Evolutionary conservation across 352 stramenopile genomes (phyloP), one percentile per base, ranked within the genome.

Genomic region (Phytophthora sojae): DNA sequence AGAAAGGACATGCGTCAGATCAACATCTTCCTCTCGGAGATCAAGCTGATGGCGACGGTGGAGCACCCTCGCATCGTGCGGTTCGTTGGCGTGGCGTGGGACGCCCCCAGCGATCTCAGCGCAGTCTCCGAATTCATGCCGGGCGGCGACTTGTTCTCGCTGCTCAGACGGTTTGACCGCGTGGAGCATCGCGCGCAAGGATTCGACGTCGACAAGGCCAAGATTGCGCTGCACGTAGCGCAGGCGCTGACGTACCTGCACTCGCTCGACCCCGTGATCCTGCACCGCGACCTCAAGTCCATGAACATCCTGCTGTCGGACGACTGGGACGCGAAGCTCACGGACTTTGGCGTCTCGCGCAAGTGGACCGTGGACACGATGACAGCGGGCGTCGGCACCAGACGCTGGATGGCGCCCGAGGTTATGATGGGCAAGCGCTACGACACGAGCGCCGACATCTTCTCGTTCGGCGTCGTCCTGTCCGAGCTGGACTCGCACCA

Each of bases 271-370:
- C 75, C 77, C 0, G 52, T 71, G 8, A 55, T 88, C 0, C 35
- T 91, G 25, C 81, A 88, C 25, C 79, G 81, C 49, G 79, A 91
- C 44, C 67, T 91, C 51, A 91, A 90, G 61, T 90, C 83, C 1
- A 82, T 79, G 64, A 91, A 90, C 59, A 77, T 91, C 26, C 60
- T 91, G 8, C 55, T 91, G 15, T 62, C 71, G 6, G 42, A 50
- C 0, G 37, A 73, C 2, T 67, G 67, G 37, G 51, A 79, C 14
- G 77, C 83, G 23, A 91, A 91, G 37, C 44, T 91, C 67, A 82
- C 80, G 8, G 81, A 88, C 64, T 91, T 91, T 69, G 83, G 83
- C 25, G 72, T 86, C 2, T 81, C 79, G 4, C 67, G 81, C 6
- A 73, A 76, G 42, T 73, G 67, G 45, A 75, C 72, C 29, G 63